Percentiles rank a stretch among this genome's conserved stretches.
phyloP scores from a whole-genome alignment of 208 protist genomes.

The Leishmania amazonensis region DNA sequence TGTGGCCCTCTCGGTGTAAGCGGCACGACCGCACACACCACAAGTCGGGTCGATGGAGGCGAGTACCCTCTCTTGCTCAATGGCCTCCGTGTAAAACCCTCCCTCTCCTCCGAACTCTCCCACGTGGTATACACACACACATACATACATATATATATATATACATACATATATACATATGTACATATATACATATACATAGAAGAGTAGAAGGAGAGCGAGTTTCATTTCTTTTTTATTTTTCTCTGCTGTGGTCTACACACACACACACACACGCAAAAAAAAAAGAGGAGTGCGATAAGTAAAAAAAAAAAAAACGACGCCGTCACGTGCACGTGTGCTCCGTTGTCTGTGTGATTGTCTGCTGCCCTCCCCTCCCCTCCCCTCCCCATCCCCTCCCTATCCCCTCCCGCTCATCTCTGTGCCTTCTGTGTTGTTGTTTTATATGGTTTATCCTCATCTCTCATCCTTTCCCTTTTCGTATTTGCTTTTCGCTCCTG shows the following conservation, averaged over 20 bases:
- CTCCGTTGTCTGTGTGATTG: neutral
- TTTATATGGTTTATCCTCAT: neutral
- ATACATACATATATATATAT: neutral
- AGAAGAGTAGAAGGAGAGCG: neutral
- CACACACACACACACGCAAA: no score
- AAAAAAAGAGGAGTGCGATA: neutral
- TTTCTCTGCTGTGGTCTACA: neutral
- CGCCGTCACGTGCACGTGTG: neutral
- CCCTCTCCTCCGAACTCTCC: neutral
- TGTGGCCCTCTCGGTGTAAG: neutral
- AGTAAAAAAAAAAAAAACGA: neutral
- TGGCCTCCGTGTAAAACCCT: neutral
- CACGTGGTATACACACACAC: neutral
- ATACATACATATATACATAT: neutral
- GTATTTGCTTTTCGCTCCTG: neutral
- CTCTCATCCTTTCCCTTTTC: constrained; percentile 21
- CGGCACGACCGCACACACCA: neutral
- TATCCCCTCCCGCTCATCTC: constrained; percentile 15
- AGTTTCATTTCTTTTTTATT: neutral
- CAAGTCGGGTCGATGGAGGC: neutral
- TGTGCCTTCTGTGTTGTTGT: neutral
- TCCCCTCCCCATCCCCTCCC: neutral
- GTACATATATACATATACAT: no score
- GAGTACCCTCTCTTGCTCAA: neutral
- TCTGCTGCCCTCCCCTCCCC: neutral